Base-by-base conservation (phyloP, 2,329 filamentous ascomycete genomes). In the Pyrenophora teres region DNA sequence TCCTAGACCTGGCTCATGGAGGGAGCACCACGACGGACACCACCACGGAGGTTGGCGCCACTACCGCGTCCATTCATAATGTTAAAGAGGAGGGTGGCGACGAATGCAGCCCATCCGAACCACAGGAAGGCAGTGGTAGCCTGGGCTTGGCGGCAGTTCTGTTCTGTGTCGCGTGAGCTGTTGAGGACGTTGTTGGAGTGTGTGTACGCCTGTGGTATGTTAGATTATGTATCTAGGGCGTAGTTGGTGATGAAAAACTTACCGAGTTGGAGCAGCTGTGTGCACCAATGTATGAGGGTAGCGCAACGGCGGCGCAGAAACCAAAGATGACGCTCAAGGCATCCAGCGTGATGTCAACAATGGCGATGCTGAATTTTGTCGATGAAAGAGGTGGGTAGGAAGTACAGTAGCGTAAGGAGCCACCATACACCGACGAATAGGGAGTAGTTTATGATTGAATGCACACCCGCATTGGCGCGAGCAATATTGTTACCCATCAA, bases 61-160 rank as follows among this genome's bases (percentile, higher is more conserved):
- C 62, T 69, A 32, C 81, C 78, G 62, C 81, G 78, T 51, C 81
- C 79, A 53, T 77, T 75, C 64, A 85, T 71, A 48, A 81, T 75
- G 57, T 89, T 80, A 67, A 83, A 77, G 38, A 85, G 70, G 35
- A 81, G 80, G 3, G 77, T 75, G 15, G 69, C 84, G 23, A 78
- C 75, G 66, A 87, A 88, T 21, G 81, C 78, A 33, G 77, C 80
- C 71, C 87, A 90, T 41, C 90, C 81, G 76, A 92, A 92, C 87
- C 87, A 93, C 75, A 90, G 81, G 77, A 93, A 93, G 32, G 84
- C 87, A 30, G 83, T 84, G 56, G 83, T 82, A 32, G 89, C 89
- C 77, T 92, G 89, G 13, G 90, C 83, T 75, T 90, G 85, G 57
- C 83, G 85, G 76, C 89, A 92, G 59, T 87, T 83, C 77, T 87